Conservation (phyloP, 345 rosid genomes). For the Passiflora organensis region DNA sequence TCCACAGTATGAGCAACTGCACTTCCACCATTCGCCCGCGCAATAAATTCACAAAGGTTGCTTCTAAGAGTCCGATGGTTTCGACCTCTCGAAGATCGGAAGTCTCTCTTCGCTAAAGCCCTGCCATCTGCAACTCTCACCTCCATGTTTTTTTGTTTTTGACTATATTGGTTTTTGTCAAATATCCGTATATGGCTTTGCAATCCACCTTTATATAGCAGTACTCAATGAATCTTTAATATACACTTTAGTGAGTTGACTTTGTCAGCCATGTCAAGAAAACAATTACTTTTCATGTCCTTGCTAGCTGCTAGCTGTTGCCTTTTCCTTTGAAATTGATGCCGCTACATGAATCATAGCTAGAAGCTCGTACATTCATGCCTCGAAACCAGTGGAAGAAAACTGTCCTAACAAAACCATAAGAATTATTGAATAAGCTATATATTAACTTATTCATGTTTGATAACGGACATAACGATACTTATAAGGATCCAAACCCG, state of each 20-base stretch:
- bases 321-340: conserved; percentile 2
- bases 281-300: background rate
- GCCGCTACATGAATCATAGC: background rate
- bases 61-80: conserved; percentile 19
- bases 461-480: background rate
- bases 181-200: background rate
- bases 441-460: background rate
- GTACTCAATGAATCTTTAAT: background rate
- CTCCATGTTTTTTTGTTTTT: background rate
- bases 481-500: no score
- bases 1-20: conserved; percentile 20
- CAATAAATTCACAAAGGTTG: conserved; percentile 21
- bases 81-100: conserved; percentile 7
- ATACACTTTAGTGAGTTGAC: conserved; percentile 1
- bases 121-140: conserved; percentile 22
- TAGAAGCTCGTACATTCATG: no score
- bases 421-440: background rate
- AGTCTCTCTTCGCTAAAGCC: conserved; percentile 26
- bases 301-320: background rate
- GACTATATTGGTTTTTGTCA: background rate
- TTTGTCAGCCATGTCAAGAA: background rate
- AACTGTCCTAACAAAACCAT: no score
- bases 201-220: conserved; percentile 6
- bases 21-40: conserved; percentile 15
- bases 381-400: no score